Percentiles rank a stretch among this genome's conserved stretches.
Conservation (phyloP, 495 filamentous ascomycete species). For the Extremus antarcticus region DNA sequence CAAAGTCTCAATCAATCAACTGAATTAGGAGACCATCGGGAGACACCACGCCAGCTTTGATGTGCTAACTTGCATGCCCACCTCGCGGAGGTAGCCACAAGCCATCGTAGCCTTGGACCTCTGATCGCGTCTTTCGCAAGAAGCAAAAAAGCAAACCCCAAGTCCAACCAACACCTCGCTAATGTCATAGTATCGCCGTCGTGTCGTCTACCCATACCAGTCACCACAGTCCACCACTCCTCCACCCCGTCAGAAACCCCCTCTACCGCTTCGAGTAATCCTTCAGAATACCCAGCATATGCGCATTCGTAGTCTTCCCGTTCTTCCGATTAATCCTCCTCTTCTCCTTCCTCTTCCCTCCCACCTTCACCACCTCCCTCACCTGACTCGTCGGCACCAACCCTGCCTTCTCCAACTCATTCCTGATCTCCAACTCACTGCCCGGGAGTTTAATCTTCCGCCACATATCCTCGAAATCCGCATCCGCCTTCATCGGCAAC, state of each 20-base stretch:
- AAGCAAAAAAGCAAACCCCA: neutral
- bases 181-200: neutral
- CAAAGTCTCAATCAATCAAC: neutral
- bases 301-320: conserved; percentile 81
- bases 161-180: neutral
- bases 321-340: conserved; percentile 54
- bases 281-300: conserved; percentile 80
- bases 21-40: no score
- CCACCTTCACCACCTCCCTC: conserved; percentile 44
- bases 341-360: conserved; percentile 59
- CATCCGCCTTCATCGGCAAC: conserved; percentile 57
- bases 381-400: conserved; percentile 40
- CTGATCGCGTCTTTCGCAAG: no score
- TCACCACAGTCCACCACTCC: conserved; percentile 3
- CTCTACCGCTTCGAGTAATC: conserved; percentile 54
- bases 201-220: neutral
- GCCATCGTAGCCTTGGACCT: no score
- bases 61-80: no score
- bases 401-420: conserved; percentile 34
- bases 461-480: conserved; percentile 77
- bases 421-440: conserved; percentile 56
- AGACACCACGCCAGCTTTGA: no score
- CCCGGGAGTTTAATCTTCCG: conserved; percentile 66
- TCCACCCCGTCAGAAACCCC: conserved; percentile 28
- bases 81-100: no score